These are phyloP conservation scores for Thielaviopsis punctulata DNA, from an alignment of 2,329 filamentous ascomycete species.

Conservation along the genomic window DNA sequence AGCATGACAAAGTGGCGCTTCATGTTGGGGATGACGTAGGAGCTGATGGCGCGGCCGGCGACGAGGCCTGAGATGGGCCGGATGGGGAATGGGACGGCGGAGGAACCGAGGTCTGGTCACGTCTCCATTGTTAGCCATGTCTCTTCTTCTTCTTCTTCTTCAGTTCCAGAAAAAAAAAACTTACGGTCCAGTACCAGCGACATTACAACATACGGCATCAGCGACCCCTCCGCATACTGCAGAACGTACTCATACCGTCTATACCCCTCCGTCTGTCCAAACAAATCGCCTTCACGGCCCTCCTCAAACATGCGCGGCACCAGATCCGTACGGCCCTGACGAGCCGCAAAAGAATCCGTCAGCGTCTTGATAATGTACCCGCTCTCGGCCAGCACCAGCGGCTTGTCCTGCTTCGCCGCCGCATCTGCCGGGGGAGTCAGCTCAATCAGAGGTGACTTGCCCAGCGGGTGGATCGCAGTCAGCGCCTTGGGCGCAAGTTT, in stretches of 20 bases:
- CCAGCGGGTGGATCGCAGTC: conserved; percentile 63
- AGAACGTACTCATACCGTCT: conserved; percentile 50
- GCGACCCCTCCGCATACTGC: conserved; percentile 70
- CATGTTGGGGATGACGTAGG: conserved; percentile 30
- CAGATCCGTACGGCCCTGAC: conserved; percentile 23
- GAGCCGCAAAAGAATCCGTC: conserved; percentile 38
- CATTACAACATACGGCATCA: conserved; percentile 57
- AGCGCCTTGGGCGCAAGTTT: conserved; percentile 60
- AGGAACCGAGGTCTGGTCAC: conserved; percentile 29
- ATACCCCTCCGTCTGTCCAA: conserved; percentile 44
- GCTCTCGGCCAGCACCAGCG: conserved; percentile 60
- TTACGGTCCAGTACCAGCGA: conserved; percentile 39
- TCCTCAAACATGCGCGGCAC: conserved; percentile 35
- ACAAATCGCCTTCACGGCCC: conserved; percentile 38
- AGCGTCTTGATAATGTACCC: conserved; percentile 71
- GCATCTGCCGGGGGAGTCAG: conserved; percentile 29
- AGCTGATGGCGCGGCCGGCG: conserved; percentile 23
- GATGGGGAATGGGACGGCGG: conserved; percentile 33
- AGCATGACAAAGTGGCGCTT: conserved; percentile 31
- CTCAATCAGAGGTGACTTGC: conserved; percentile 68
- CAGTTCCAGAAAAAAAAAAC: conserved; percentile 15
- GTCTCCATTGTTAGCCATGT: no score
- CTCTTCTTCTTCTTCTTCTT: no score
- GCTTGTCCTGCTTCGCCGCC: conserved; percentile 20
- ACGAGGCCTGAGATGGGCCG: conserved; percentile 32